A percentile compares a stretch with the other conserved stretches of the same genome.
phyloP scores from a whole-genome alignment of 768 basidiomycete species.

The Panus rudis region DNA sequence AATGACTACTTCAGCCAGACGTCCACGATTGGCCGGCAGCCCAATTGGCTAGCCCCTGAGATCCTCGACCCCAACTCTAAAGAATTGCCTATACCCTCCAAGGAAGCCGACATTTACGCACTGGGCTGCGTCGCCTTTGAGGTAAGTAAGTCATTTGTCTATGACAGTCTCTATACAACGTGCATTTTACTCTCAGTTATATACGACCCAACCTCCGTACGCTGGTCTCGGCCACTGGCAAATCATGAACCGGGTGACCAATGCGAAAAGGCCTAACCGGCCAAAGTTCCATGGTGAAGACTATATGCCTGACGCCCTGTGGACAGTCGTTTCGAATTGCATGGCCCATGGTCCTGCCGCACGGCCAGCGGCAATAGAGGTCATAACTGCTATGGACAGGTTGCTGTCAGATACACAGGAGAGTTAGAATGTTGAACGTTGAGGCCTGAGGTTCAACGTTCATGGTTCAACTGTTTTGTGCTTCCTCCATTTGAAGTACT shows the following conservation, averaged over 20 bases:
- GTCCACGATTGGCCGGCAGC: not conserved
- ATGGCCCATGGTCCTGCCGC: too few relatives aligned
- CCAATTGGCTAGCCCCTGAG: slow-evolving; percentile 4
- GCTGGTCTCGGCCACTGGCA: not conserved
- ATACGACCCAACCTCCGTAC: not conserved
- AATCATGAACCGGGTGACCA: not conserved
- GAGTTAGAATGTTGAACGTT: too few relatives aligned
- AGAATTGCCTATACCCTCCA: not conserved
- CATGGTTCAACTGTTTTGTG: too few relatives aligned
- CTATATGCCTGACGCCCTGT: not conserved
- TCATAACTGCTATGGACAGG: too few relatives aligned
- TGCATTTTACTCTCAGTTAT: not conserved
- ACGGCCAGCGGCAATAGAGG: too few relatives aligned
- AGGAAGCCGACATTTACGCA: slow-evolving; percentile 2
- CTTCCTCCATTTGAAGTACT: too few relatives aligned
- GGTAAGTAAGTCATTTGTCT: too few relatives aligned
- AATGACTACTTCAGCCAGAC: not conserved
- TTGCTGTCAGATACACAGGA: too few relatives aligned
- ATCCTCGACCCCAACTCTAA: slow-evolving; percentile 2
- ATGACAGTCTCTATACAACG: too few relatives aligned
- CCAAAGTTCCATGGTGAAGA: not conserved
- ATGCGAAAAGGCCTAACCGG: not conserved
- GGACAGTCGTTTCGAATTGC: not conserved
- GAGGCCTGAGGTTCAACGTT: too few relatives aligned
- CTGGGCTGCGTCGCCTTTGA: not conserved